phyloP scores from a whole-genome alignment of 2,329 filamentous ascomycete genomes.

The Xylaria arbuscula region DNA sequence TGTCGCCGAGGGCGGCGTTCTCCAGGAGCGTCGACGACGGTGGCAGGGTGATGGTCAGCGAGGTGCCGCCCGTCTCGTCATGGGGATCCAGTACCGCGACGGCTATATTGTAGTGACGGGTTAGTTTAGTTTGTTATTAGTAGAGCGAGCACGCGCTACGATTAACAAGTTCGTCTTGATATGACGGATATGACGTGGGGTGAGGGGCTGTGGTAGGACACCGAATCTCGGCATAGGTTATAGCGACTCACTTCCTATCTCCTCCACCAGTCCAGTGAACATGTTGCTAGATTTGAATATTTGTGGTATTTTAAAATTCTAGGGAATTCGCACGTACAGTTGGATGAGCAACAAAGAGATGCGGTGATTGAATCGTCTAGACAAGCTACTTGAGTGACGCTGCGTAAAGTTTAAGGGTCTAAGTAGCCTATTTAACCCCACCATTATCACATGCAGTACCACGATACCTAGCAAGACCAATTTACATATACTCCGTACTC shows the following conservation, averaged over 20 bases:
- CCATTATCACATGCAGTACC: slow-evolving; percentile 29
- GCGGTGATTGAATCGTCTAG: slow-evolving; percentile 5
- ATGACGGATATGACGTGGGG: not conserved
- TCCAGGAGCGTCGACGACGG: slow-evolving; percentile 77
- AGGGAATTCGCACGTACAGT: not conserved
- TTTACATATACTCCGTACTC: not conserved
- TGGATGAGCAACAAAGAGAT: slow-evolving; percentile 5
- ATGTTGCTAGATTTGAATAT: slow-evolving; percentile 59
- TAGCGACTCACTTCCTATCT: slow-evolving; percentile 80
- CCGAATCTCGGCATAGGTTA: not conserved
- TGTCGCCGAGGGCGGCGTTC: slow-evolving; percentile 89
- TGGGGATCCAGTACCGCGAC: slow-evolving; percentile 83
- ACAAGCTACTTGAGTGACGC: slow-evolving; percentile 24
- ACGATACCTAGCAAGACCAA: too few relatives aligned
- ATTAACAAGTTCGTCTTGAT: not conserved
- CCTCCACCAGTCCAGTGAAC: slow-evolving; percentile 96
- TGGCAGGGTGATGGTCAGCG: slow-evolving; percentile 82
- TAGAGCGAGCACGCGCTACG: slow-evolving; percentile 26
- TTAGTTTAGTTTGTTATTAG: slow-evolving; percentile 38
- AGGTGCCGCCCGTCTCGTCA: slow-evolving; percentile 88
- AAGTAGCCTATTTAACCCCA: slow-evolving; percentile 19
- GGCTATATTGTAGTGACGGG: slow-evolving; percentile 62
- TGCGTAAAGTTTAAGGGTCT: slow-evolving; percentile 17
- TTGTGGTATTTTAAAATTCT: slow-evolving; percentile 1
- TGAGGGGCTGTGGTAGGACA: slow-evolving; percentile 22